Evolutionary conservation across 768 basidiomycete species (phyloP).

Genomic region (Phylloporus sp.): DNA sequence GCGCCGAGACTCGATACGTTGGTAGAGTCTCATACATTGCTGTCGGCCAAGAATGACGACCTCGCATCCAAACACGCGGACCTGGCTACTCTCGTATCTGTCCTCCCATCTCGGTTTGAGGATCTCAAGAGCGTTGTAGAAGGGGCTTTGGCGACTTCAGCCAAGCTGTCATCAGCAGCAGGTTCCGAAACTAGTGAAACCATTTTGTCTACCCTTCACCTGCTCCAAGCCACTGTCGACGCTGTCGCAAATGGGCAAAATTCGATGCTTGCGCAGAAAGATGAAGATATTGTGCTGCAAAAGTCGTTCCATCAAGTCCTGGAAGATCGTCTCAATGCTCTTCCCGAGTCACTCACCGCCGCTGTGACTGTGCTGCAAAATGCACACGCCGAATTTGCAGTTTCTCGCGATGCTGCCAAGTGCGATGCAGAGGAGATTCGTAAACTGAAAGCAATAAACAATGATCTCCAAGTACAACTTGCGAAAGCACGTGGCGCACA

Average conservation of each 20-base stretch:
- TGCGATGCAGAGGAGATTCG: slow-evolving; percentile 70
- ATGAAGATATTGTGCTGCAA: slow-evolving; percentile 48
- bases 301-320: slow-evolving; percentile 52
- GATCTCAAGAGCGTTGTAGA: slow-evolving; percentile 44
- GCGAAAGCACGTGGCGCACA: slow-evolving; percentile 74
- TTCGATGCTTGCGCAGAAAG: slow-evolving; percentile 42
- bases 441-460: slow-evolving; percentile 47
- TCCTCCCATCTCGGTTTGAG: slow-evolving; percentile 45
- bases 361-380: slow-evolving; percentile 55
- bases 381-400: slow-evolving; percentile 57
- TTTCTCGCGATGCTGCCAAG: slow-evolving; percentile 53
- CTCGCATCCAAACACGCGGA: slow-evolving; percentile 40
- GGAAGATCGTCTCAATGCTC: slow-evolving; percentile 46
- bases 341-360: slow-evolving; percentile 58
- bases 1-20: slow-evolving; percentile 39
- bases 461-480: slow-evolving; percentile 68
- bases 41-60: slow-evolving; percentile 36
- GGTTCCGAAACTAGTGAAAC: slow-evolving; percentile 16
- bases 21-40: slow-evolving; percentile 39
- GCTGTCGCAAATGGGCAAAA: slow-evolving; percentile 50
- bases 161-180: slow-evolving; percentile 18
- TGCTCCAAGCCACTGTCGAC: slow-evolving; percentile 49
- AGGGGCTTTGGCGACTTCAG: slow-evolving; percentile 20
- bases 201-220: slow-evolving; percentile 35
- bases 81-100: slow-evolving; percentile 39